A percentile compares a stretch with the other conserved stretches of the same genome.
phyloP scores from a whole-genome alignment of 345 rosid genomes.

The Eucalyptus decipiens region DNA sequence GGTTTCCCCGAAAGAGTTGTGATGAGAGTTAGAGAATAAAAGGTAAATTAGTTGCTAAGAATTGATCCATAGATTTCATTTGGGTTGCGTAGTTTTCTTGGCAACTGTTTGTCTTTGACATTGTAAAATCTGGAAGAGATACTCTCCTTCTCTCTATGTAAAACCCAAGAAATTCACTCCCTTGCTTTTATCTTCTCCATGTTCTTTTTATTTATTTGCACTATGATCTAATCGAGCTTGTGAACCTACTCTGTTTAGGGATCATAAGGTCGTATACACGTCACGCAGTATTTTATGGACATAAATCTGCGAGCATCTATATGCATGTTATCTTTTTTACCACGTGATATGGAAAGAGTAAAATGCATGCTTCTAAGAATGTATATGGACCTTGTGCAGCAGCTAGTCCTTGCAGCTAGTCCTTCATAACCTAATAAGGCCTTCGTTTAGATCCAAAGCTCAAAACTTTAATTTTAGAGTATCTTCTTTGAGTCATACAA shows the following conservation, averaged over 20 bases:
- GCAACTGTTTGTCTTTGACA: not conserved
- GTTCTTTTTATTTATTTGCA: not conserved
- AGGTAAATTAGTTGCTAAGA: not conserved
- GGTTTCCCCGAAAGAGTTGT: constrained; percentile 11
- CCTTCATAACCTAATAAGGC: not conserved
- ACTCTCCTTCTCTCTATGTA: not conserved
- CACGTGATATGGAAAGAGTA: not conserved
- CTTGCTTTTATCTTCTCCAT: not conserved
- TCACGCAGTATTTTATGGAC: not conserved
- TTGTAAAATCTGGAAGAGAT: not conserved
- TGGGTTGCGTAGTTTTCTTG: not conserved
- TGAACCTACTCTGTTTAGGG: not conserved
- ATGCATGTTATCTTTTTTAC: not conserved
- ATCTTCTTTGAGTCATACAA: not conserved
- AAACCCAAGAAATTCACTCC: not conserved
- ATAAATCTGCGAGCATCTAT: not conserved
- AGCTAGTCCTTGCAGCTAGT: not conserved
- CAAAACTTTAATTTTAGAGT: not conserved
- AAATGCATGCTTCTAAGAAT: not conserved
- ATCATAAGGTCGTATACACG: not conserved
- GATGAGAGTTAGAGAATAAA: not conserved
- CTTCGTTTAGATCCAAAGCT: not conserved
- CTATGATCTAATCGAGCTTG: not conserved
- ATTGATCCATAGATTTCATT: not conserved
- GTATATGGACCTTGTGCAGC: not conserved